Percentiles rank a stretch among this genome's conserved stretches.
phyloP scores from a whole-genome alignment of 352 stramenopile genomes.

The Pythium plurisporium region DNA sequence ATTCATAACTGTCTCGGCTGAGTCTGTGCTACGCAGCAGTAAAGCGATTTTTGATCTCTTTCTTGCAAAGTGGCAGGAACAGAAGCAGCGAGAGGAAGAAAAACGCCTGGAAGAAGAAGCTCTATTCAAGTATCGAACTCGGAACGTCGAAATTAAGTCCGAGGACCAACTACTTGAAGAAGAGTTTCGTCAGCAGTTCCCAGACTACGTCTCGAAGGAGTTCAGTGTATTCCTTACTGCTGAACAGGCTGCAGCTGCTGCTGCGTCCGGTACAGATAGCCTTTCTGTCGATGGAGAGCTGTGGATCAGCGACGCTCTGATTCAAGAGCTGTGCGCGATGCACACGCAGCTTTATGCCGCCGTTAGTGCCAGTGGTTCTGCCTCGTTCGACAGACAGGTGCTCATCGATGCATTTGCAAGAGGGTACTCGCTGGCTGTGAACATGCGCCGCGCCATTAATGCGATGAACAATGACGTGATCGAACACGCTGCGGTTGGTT shows the following conservation, averaged over 20 bases:
- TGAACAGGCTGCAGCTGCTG: slow-evolving; percentile 24
- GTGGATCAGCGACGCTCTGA: slow-evolving; percentile 63
- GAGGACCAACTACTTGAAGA: slow-evolving; percentile 84
- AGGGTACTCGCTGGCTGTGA: slow-evolving; percentile 63
- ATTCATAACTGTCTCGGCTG: neutral
- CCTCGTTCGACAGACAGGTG: slow-evolving; percentile 24
- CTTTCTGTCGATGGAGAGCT: slow-evolving; percentile 35
- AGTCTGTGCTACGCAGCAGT: slow-evolving; percentile 38
- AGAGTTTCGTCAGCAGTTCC: slow-evolving; percentile 91
- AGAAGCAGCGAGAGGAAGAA: slow-evolving; percentile 71
- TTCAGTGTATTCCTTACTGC: slow-evolving; percentile 63
- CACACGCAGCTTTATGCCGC: slow-evolving; percentile 68
- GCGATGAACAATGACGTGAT: slow-evolving; percentile 31
- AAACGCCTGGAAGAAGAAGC: slow-evolving; percentile 70
- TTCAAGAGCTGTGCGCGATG: slow-evolving; percentile 67
- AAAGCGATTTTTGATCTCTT: slow-evolving; percentile 83
- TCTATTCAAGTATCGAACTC: slow-evolving; percentile 85
- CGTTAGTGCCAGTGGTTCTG: slow-evolving; percentile 1
- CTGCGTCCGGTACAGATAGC: neutral
- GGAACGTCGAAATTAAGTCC: slow-evolving; percentile 72
- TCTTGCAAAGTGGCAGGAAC: slow-evolving; percentile 79
- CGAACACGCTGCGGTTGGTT: slow-evolving; percentile 50
- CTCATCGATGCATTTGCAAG: slow-evolving; percentile 64
- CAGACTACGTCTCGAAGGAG: slow-evolving; percentile 81
- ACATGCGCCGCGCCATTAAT: slow-evolving; percentile 68